Base-by-base conservation (phyloP, 352 stramenopile species). In the Globisporangium paroecandrum region DNA sequence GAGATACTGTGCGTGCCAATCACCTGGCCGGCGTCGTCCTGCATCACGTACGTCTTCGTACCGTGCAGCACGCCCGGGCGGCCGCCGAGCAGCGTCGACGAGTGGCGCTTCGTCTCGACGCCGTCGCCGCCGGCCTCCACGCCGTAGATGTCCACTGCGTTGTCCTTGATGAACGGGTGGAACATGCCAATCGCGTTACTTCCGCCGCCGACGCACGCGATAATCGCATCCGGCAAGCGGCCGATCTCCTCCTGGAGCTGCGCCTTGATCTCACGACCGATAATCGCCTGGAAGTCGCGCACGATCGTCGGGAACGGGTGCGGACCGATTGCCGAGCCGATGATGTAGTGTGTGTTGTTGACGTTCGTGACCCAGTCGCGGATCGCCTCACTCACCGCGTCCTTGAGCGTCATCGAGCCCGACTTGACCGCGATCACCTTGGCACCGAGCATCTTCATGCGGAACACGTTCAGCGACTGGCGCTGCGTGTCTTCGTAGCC, bases 181-280 rank as follows among this genome's bases (percentile, higher is more conserved):
- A 99, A 99, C 77, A 98, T 98, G 63, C 97, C 97, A 64, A 99
- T 99, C n/a, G 97, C 97, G 76, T 99, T 99, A 54, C 92, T 98
- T 58, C 97, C 97, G 63, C 97, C 97, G 22, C 97, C 97, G 22
- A 99, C 97, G 74, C 97, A 99, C 0, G 97, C 97, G 36, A 99
- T 87, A 57, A 99, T 94, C 27, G 96, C 92, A 76, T 99, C 96
- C 0, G 97, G 97, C 4, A 99, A 82, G 41, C 88, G 89, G 2
- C 96, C 97, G 58, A 97, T 93, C 87, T 99, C 97, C 59, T 98
- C 92, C 9, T 97, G 67, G 59, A 99, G 91, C 79, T 99, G 95
- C 0, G 81, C 81, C 75, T 93, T 95, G 69, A 98, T 98, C 71
- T 99, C 97, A 8, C 77, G 84, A 43, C 97, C 97, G 73, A 99